phyloP scores from a whole-genome alignment of 1,284 basidiomycete species.

The Tylopilus sp. region DNA sequence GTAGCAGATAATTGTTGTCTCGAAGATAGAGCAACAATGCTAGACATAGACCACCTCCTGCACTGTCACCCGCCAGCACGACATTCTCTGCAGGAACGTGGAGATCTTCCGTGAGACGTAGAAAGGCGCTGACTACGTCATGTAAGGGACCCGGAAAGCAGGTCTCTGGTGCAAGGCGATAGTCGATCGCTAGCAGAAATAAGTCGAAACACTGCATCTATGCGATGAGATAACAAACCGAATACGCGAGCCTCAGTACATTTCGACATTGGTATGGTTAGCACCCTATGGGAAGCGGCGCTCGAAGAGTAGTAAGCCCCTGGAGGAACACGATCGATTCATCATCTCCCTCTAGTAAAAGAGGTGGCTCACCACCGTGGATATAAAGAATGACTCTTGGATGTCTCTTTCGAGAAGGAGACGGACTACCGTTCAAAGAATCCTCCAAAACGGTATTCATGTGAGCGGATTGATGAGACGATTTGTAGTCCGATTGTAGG shows the following conservation, averaged over 20 bases:
- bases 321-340: slow-evolving; percentile 28
- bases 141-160: slow-evolving; percentile 92
- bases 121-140: slow-evolving; percentile 85
- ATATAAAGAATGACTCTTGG: slow-evolving; percentile 90
- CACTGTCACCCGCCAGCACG: slow-evolving; percentile 86
- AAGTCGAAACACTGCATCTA: background rate
- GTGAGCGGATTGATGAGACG: slow-evolving; percentile 26
- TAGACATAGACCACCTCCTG: slow-evolving; percentile 85
- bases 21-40: slow-evolving; percentile 91
- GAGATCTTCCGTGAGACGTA: slow-evolving; percentile 85
- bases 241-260: slow-evolving; percentile 92
- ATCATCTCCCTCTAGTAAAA: background rate
- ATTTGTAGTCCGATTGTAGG: slow-evolving; percentile 81
- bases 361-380: slow-evolving; percentile 71
- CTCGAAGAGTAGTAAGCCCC: slow-evolving; percentile 94
- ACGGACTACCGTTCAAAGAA: slow-evolving; percentile 7
- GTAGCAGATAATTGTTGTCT: slow-evolving; percentile 78
- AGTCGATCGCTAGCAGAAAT: slow-evolving; percentile 74
- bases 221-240: slow-evolving; percentile 49
- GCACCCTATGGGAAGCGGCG: slow-evolving; percentile 88
- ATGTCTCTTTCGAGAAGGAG: slow-evolving; percentile 39
- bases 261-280: slow-evolving; percentile 91
- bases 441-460: slow-evolving; percentile 13
- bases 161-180: slow-evolving; percentile 93
- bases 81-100: slow-evolving; percentile 90